A percentile compares a stretch with the other conserved stretches of the same genome.
Evolutionary conservation across 2,329 filamentous ascomycete genomes (phyloP).

Genomic region (Raffaelea ambrosiae): DNA sequence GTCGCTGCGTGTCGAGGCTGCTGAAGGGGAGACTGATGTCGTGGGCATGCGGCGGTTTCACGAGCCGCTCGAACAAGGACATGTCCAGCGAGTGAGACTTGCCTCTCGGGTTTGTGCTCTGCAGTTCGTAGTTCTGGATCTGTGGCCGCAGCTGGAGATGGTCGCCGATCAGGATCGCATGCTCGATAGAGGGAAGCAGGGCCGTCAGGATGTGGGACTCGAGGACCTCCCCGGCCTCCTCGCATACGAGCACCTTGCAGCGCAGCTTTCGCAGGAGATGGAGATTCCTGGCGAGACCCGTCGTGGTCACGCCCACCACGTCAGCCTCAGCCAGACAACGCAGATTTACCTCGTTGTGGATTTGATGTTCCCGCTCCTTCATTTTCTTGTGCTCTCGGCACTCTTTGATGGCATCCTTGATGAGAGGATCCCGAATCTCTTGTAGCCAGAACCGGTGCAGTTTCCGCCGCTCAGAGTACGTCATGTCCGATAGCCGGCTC

Average conservation of each 20-base stretch:
- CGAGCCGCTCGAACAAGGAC: conserved; percentile 50
- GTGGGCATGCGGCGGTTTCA: conserved; percentile 8
- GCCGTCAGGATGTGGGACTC: conserved; percentile 55
- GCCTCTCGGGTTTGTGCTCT: conserved; percentile 39
- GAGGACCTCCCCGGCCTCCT: conserved; percentile 62
- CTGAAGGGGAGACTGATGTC: conserved; percentile 18
- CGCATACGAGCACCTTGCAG: conserved; percentile 52
- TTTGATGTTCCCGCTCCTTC: conserved; percentile 6
- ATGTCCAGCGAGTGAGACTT: conserved; percentile 45
- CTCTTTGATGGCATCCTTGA: background rate
- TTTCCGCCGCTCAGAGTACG: background rate
- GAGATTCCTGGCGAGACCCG: conserved; percentile 45
- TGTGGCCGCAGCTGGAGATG: conserved; percentile 53
- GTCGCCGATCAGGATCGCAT: conserved; percentile 56
- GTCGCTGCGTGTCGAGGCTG: conserved; percentile 47
- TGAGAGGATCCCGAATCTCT: background rate
- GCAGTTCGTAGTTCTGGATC: conserved; percentile 46
- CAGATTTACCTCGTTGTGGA: conserved; percentile 23
- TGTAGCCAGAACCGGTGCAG: conserved; percentile 4
- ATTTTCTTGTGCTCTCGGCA: background rate
- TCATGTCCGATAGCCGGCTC: background rate
- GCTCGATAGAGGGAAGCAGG: conserved; percentile 50
- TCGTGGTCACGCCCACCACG: conserved; percentile 53
- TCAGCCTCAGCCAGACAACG: conserved; percentile 29
- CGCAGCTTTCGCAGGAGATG: conserved; percentile 37